Evolutionary conservation across 2,329 filamentous ascomycete species (phyloP), one percentile per base, ranked within the genome.

Genomic region (Scortechinia acanthostroma): DNA sequence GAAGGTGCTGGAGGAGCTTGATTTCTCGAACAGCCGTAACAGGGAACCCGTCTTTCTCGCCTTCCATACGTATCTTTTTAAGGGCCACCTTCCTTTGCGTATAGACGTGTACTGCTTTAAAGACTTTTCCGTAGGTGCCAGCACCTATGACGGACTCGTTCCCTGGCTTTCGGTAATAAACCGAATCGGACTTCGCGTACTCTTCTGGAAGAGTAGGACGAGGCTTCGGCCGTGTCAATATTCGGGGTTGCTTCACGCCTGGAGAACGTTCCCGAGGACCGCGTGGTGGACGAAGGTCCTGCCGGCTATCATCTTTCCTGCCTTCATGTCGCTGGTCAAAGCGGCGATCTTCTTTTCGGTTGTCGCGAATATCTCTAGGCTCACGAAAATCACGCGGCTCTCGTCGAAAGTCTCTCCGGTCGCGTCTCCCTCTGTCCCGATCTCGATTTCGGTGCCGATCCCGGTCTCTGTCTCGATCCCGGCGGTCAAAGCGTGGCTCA

Each of bases 61-160:
- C 88, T 61, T 95, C 89, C 90, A 95, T 95, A 10, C 89, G 83
- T 49, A 95, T 94, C 55, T 88, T 86, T 68, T 95, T 95, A 48
- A 95, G 70, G 1, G 90, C 90, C 20, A 94, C 90, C 48, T 87
- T 74, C 33, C 81, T 79, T 53, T 87, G 87, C 1, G 88, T 95
- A 59, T 94, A 94, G n/a, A 93, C 88, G 56, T 95, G 89, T 5
- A 90, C 71, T n/a, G 82, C 90, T 61, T 95, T 95, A 71, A 94
- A 95, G 3, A 95, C 90, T 62, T 95, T 95, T 44, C 89, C 93
- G 55, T 96, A 97, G 1, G 91, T 97, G 10, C 91, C 91, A 37
- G 91, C 95, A 15, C 91, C 91, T 17, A 97, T 86, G 0, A 97
- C 91, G 1, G 91, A 97, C 60, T 95, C 91, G 54, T 97, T 95